Conservation (phyloP, 2,329 filamentous ascomycete species). For the Myriosclerotinia scirpicola region DNA sequence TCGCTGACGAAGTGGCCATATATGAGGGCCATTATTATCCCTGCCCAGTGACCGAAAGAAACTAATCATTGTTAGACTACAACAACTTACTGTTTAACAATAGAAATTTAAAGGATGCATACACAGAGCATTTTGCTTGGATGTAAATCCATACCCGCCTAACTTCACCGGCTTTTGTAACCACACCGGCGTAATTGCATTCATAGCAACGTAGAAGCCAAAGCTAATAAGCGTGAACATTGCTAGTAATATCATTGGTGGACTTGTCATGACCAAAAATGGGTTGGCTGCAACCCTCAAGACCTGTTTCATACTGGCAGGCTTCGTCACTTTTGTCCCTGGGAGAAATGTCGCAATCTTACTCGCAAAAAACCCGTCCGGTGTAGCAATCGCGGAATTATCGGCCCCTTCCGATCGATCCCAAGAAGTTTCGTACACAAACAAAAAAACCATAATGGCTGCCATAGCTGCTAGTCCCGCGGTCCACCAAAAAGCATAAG, state of each 20-base stretch:
- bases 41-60: slow-evolving; percentile 46
- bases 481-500: slow-evolving; percentile 46
- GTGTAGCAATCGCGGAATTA: slow-evolving; percentile 27
- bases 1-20: slow-evolving; percentile 45
- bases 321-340: slow-evolving; percentile 26
- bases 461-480: slow-evolving; percentile 42
- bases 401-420: slow-evolving; percentile 35
- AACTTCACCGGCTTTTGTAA: slow-evolving; percentile 42
- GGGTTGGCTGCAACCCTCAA: slow-evolving; percentile 30
- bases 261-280: slow-evolving; percentile 39
- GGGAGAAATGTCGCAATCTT: slow-evolving; percentile 27
- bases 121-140: slow-evolving; percentile 43
- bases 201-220: slow-evolving; percentile 35
- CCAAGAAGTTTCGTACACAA: slow-evolving; percentile 45
- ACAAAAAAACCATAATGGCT: slow-evolving; percentile 42
- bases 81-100: no score
- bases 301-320: slow-evolving; percentile 18
- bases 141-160: slow-evolving; percentile 47
- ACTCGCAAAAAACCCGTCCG: slow-evolving; percentile 31
- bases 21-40: slow-evolving; percentile 42
- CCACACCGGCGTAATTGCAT: slow-evolving; percentile 36
- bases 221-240: slow-evolving; percentile 37
- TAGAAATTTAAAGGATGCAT: not conserved
- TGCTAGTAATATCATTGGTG: slow-evolving; percentile 44
- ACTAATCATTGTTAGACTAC: slow-evolving; percentile 34